These are phyloP conservation scores for Zygosaccharomyces lentus DNA, from an alignment of 805 yeast genomes.

Conservation along the genomic window DNA sequence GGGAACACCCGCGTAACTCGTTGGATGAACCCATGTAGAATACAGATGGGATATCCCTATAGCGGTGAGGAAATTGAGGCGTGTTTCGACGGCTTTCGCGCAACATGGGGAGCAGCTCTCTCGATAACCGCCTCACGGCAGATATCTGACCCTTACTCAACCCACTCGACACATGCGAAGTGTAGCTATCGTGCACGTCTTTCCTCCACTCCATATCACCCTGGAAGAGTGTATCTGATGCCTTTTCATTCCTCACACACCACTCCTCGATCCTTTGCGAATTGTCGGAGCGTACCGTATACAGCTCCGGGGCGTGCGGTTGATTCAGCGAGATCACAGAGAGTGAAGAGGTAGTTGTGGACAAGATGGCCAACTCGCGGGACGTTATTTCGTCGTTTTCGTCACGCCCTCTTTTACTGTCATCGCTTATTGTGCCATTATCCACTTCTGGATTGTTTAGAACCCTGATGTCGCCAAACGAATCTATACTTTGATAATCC, in stretches of 20 bases:
- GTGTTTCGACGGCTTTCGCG: constrained; percentile 12
- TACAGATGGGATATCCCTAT: constrained; percentile 19
- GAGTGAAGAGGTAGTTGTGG: constrained; percentile 16
- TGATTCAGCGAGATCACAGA: constrained; percentile 8
- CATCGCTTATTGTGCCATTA: constrained; percentile 12
- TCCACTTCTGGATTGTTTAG: constrained; percentile 17
- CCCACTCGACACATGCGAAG: constrained; percentile 9
- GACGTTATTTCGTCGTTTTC: constrained; percentile 17
- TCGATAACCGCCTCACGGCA: constrained; percentile 15
- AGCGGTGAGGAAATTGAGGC: constrained; percentile 8
- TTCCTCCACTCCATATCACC: background rate
- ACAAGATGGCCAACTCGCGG: constrained; percentile 22
- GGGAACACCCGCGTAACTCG: background rate
- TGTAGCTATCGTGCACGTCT: constrained; percentile 11
- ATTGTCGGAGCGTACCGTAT: constrained; percentile 11
- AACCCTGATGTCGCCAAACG: constrained; percentile 16
- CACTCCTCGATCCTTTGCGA: constrained; percentile 26
- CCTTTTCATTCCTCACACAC: constrained; percentile 20
- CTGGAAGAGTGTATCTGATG: constrained; percentile 8
- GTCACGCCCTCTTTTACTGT: constrained; percentile 8
- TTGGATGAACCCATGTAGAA: constrained; percentile 6
- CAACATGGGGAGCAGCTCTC: constrained; percentile 18
- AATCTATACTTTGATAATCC: constrained; percentile 10
- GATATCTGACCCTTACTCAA: constrained; percentile 13
- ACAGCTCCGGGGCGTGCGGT: background rate